These are phyloP conservation scores for Epichloe glyceriae DNA, from an alignment of 2,329 filamentous ascomycete species.

Conservation along the genomic window DNA sequence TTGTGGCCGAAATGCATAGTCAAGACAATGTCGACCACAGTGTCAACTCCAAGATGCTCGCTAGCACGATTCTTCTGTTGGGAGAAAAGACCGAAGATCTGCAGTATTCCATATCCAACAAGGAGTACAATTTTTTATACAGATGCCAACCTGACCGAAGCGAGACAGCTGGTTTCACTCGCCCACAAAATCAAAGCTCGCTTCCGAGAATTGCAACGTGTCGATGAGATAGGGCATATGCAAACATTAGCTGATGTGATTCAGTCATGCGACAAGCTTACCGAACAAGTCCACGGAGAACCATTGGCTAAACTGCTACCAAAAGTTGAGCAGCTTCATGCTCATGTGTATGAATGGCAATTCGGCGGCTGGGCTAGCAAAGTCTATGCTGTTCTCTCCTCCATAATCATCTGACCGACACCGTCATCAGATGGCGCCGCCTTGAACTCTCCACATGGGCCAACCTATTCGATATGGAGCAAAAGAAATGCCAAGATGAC, in stretches of 20 bases:
- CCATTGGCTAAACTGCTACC: conserved; percentile 78
- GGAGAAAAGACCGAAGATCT: conserved; percentile 42
- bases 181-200: conserved; percentile 55
- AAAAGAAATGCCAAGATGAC: conserved; percentile 59
- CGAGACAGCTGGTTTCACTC: conserved; percentile 57
- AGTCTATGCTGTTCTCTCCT: conserved; percentile 56
- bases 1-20: conserved; percentile 17
- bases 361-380: conserved; percentile 71
- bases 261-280: conserved; percentile 57
- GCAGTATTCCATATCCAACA: conserved; percentile 23
- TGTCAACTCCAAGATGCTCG: conserved; percentile 44
- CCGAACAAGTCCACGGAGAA: conserved; percentile 65
- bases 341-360: conserved; percentile 86
- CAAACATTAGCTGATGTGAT: conserved; percentile 70
- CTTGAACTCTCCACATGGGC: conserved; percentile 89
- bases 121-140: conserved; percentile 82
- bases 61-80: conserved; percentile 52
- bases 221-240: conserved; percentile 58
- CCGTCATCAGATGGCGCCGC: conserved; percentile 79
- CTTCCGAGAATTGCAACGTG: conserved; percentile 56
- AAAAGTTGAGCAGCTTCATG: conserved; percentile 77
- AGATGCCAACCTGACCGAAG: conserved; percentile 64
- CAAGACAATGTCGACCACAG: conserved; percentile 19
- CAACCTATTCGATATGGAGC: conserved; percentile 74
- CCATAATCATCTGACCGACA: conserved; percentile 66